phyloP scores from a whole-genome alignment of 179 eudicot species.

The Nepenthes alata region DNA sequence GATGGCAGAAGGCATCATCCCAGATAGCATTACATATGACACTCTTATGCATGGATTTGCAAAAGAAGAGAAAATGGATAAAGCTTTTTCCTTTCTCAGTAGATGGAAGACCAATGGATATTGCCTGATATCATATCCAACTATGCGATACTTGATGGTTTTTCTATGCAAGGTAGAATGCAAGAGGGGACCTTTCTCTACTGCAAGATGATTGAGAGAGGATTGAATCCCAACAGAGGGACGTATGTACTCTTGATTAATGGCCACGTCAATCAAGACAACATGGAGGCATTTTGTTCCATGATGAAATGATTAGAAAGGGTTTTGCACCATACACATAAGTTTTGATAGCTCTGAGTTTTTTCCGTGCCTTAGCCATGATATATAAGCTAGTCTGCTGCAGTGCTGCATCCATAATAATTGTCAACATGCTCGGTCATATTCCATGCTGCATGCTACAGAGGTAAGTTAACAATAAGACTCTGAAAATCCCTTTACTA shows the following conservation, averaged over 20 bases:
- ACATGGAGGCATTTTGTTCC: constrained; percentile 66
- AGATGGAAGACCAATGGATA: constrained; percentile 56
- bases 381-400: too few species aligned
- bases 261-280: constrained; percentile 59
- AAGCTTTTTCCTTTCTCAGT: constrained; percentile 44
- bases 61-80: constrained; percentile 46
- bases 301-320: constrained; percentile 69
- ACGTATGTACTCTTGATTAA: constrained; percentile 53
- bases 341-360: constrained; percentile 22
- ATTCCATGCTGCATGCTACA: too few species aligned
- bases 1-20: constrained; percentile 29
- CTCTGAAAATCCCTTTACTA: too few species aligned
- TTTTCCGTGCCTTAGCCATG: too few species aligned
- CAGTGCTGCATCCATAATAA: too few species aligned
- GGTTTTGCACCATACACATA: constrained; percentile 75
- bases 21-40: constrained; percentile 61
- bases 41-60: constrained; percentile 62
- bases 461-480: too few species aligned
- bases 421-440: too few species aligned
- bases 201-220: constrained; percentile 54
- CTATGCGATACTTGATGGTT: constrained; percentile 53
- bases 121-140: constrained; percentile 58
- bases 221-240: constrained; percentile 52
- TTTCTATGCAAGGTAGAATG: constrained; percentile 62
- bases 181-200: constrained; percentile 43